Conservation (phyloP, 2,329 filamentous ascomycete genomes). For the Teratosphaeria destructans region DNA sequence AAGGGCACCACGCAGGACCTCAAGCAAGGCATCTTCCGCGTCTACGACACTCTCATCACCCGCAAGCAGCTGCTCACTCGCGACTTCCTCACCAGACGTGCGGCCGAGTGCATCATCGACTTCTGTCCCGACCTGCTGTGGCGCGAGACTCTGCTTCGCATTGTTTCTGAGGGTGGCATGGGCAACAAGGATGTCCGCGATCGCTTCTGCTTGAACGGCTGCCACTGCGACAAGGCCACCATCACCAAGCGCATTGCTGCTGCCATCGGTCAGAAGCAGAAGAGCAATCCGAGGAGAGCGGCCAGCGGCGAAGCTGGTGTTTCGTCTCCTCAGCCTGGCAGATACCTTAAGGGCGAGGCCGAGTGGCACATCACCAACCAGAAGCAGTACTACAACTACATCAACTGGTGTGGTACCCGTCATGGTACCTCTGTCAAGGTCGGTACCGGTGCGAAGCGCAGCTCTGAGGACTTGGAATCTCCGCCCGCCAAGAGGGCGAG, state of each 20-base stretch:
- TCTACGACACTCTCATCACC: constrained; percentile 24
- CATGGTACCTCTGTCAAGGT: not conserved
- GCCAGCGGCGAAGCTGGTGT: not conserved
- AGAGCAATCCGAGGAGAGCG: constrained; percentile 1
- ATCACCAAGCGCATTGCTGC: constrained; percentile 27
- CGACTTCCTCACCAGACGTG: constrained; percentile 18
- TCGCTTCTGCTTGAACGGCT: constrained; percentile 26
- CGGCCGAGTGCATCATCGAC: constrained; percentile 26
- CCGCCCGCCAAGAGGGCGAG: not conserved
- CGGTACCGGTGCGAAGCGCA: not conserved
- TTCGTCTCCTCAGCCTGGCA: not conserved
- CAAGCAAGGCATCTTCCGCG: constrained; percentile 20
- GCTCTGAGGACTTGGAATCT: not conserved
- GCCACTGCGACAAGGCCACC: constrained; percentile 24
- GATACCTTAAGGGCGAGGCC: constrained; percentile 3
- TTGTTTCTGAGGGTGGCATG: constrained; percentile 20
- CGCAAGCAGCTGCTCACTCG: constrained; percentile 19
- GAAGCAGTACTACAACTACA: constrained; percentile 12
- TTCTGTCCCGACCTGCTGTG: constrained; percentile 27
- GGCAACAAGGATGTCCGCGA: constrained; percentile 25
- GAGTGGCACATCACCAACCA: constrained; percentile 9
- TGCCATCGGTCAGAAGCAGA: constrained; percentile 25
- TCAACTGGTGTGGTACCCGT: constrained; percentile 1
- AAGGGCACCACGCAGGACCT: constrained; percentile 21
- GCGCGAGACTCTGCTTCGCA: constrained; percentile 25